Base-by-base conservation (phyloP, 768 basidiomycete species). In the Xerocomus brunneocitrinus region DNA sequence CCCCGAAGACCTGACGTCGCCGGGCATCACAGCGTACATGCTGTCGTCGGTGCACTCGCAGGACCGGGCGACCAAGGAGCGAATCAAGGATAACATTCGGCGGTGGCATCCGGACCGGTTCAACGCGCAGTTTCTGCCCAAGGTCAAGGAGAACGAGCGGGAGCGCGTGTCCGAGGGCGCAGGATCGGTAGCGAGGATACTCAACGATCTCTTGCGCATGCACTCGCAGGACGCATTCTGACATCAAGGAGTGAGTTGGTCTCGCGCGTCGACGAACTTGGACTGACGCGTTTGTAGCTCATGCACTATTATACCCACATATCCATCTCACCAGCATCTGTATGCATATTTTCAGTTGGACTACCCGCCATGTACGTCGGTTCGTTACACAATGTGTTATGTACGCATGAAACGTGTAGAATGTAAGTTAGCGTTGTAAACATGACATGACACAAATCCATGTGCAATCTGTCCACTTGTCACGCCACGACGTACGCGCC, bases 111-210 rank as follows among this genome's bases (percentile, higher is more conserved):
- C 19, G 4, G 89, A 91, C 69, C 81, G 86, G 32, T 91, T 91
- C 62, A 85, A 90, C 58, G 82, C 81, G 34, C 83, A 85, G 66
- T 71, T 80, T 49, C 66, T 91, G 63, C 71, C 77, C 10, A 83
- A 83, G 68, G 86, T 90, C 46, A 69, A 73, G 46, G 82, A 84
- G 56, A 74, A 66, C 34, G 86, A 90, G 55, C 77, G 75, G 65
- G 87, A 82, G 62, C 79, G 67, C 62, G 87, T 91, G 47, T 79
- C 80, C 69, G 78, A 79, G 53, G 89, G 84, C n/a, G 87, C 86
- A 1, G 88, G 87, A 25, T 70, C 71, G 28, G 89, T 92, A 47
- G 84, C 81, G 46, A 75, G 89, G 58, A 79, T 74, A 65, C 75
- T 91, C 53, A 89, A 85, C 68, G 83, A 87, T 19, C 19, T 19